Conservation (phyloP, 352 stramenopile species). For the Pythium volutum region DNA sequence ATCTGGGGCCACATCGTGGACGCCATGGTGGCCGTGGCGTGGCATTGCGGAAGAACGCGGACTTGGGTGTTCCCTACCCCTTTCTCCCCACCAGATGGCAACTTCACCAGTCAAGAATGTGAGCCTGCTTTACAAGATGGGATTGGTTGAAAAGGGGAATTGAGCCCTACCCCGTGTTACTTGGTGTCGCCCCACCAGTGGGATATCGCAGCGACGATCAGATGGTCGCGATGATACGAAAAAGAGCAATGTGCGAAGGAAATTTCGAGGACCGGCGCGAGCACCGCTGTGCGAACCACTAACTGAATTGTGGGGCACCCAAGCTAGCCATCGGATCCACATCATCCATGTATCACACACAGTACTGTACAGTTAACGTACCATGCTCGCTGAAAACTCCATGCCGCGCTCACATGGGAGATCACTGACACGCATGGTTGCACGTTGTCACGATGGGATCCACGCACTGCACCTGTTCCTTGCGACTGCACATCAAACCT, state of each 20-base stretch:
- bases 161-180: conserved; percentile 1
- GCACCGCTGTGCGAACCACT: not conserved
- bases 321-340: too few species aligned
- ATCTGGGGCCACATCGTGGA: not conserved
- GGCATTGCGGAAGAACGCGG: not conserved
- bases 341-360: too few species aligned
- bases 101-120: conserved; percentile 1
- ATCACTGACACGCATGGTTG: too few species aligned
- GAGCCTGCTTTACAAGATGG: not conserved
- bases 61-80: not conserved
- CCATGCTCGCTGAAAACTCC: too few species aligned
- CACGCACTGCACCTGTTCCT: not conserved
- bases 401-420: too few species aligned
- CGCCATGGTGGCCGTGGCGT: not conserved
- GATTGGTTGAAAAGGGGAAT: conserved; percentile 1
- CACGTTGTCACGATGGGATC: not conserved
- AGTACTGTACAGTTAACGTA: too few species aligned
- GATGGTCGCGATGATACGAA: conserved; percentile 6
- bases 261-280: conserved; percentile 6
- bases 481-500: conserved; percentile 1
- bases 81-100: conserved; percentile 2
- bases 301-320: too few species aligned
- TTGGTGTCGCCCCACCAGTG: too few species aligned
- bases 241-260: conserved; percentile 1
- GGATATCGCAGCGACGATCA: not conserved